phyloP scores from a whole-genome alignment of 129 eudicot species.

The Arctium lappa region DNA sequence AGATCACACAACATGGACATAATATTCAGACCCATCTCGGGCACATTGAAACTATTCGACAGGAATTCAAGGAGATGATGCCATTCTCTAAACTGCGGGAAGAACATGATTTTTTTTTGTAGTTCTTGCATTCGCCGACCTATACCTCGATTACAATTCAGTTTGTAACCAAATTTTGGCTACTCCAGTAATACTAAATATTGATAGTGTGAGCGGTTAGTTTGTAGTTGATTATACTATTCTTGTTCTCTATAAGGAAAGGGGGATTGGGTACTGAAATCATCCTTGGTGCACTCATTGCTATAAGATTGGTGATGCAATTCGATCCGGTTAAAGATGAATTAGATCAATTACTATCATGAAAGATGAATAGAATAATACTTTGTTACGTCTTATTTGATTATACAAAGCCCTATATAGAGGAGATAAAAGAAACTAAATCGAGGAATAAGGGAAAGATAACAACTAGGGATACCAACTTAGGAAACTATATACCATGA shows the following conservation, averaged over 20 bases:
- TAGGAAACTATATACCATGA: background rate
- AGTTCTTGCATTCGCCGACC: background rate
- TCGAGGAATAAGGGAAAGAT: background rate
- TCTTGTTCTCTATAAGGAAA: too few relatives aligned
- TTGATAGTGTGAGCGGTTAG: background rate
- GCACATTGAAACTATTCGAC: background rate
- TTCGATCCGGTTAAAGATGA: background rate
- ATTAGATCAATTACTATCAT: background rate
- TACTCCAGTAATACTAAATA: background rate
- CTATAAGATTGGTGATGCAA: background rate
- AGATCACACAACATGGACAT: background rate
- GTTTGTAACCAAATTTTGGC: background rate
- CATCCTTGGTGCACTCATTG: background rate
- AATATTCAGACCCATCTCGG: background rate
- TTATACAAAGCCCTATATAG: background rate
- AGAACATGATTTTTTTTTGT: background rate
- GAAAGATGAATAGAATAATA: background rate
- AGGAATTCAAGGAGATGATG: background rate
- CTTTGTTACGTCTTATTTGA: background rate
- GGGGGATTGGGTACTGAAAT: too few relatives aligned
- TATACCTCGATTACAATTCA: background rate
- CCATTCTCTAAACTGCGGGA: background rate
- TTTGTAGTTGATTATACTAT: background rate
- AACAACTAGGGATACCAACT: too few relatives aligned
- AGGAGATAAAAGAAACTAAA: background rate